Evolutionary conservation across 2,329 filamentous ascomycete genomes (phyloP), one percentile per base, ranked within the genome.

Genomic region (Metarhizium rileyi): DNA sequence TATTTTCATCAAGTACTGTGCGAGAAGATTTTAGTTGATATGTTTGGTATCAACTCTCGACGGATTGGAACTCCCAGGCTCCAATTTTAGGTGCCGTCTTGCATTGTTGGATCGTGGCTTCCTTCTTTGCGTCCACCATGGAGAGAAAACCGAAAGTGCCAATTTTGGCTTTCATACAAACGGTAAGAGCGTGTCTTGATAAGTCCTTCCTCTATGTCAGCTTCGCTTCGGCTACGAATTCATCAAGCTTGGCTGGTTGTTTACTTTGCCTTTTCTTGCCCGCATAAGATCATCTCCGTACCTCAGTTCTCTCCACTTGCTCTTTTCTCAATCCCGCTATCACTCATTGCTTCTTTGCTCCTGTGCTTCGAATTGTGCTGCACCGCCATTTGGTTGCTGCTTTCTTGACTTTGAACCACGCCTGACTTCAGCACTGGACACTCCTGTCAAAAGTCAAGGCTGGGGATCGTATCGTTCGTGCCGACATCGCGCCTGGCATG

Each of bases 321-420:
- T 58, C 55, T 55, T 62, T 59, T 58, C 55, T 43, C 51, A 48
- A 41, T 45, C 46, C 46, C 36, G 42, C 46, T 42, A 48, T 40
- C 42, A 47, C 49, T 47, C 45, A 48, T 63, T 56, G 55, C 56
- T 58, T 51, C 53, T 53, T 58, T 59, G 57, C 51, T 61, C 52
- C 51, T 49, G 48, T 51, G 28, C 18, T 45, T 30, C 30, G n/a
- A 18, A 48, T 47, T 28, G 53, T 33, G 44, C 44, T 42, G 38
- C 47, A 49, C 48, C 26, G 43, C 27, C 54, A 46, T 35, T 50
- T 51, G 57, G 57, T 47, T 61, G 57, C 57, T 59, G 56, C 59
- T 63, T 62, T 59, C 59, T 57, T 52, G 46, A 52, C 53, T n/a
- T 36, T 44, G 36, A 30, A 44, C 20, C 26, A 42, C 12, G 23